These are phyloP conservation scores for Colletotrichum liaoningense DNA, from an alignment of 2,329 filamentous ascomycete species.

Conservation along the genomic window DNA sequence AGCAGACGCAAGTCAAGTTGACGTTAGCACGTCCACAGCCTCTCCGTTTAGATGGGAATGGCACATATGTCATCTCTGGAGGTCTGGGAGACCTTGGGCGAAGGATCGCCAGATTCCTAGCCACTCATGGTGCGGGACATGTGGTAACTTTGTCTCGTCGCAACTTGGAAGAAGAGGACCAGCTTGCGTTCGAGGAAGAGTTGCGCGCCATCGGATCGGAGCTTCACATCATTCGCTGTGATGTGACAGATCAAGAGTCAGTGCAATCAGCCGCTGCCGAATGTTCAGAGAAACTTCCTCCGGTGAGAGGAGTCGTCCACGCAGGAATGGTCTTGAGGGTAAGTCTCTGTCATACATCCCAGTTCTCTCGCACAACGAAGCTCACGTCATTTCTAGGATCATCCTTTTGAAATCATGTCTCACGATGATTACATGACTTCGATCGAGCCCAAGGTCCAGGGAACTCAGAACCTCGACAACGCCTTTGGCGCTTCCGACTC, in stretches of 20 bases:
- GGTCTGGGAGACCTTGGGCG: conserved; percentile 47
- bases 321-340: conserved; percentile 52
- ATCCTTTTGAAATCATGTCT: conserved; percentile 12
- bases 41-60: conserved; percentile 35
- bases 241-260: conserved; percentile 39
- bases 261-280: conserved; percentile 25
- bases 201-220: conserved; percentile 28
- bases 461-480: conserved; percentile 8
- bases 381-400: conserved; percentile 8
- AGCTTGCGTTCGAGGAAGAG: neutral
- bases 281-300: conserved; percentile 37
- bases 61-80: conserved; percentile 47
- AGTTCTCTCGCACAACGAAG: neutral
- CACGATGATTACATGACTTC: neutral
- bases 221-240: conserved; percentile 46
- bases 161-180: conserved; percentile 29
- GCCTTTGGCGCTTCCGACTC: neutral
- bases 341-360: neutral
- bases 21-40: conserved; percentile 23
- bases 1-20: conserved; percentile 36
- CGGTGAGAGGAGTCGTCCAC: conserved; percentile 56
- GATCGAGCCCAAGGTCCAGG: conserved; percentile 24
- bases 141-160: conserved; percentile 45
- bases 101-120: conserved; percentile 41
- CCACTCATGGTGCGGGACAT: conserved; percentile 44